These are phyloP conservation scores for Astrephomene gubernaculifera DNA, from an alignment of 139 green algal species.

Conservation along the genomic window DNA sequence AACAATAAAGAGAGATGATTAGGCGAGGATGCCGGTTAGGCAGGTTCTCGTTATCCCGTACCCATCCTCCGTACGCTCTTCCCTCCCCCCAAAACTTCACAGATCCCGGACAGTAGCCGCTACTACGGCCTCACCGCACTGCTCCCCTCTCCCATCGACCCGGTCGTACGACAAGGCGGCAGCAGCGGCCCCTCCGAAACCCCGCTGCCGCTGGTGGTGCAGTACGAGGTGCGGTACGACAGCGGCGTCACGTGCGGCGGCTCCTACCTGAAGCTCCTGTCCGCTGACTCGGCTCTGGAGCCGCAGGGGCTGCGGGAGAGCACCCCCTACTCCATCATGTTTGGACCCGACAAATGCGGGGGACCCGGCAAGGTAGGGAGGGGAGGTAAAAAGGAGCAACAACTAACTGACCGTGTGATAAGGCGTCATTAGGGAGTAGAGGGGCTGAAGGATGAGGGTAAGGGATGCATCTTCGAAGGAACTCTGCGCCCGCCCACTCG, in stretches of 20 bases:
- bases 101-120: constrained; percentile 81
- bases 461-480: not conserved
- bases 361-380: constrained; percentile 15
- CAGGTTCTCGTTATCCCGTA: not conserved
- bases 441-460: not conserved
- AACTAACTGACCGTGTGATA: too few species aligned
- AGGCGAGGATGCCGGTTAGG: not conserved
- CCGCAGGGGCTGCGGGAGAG: constrained; percentile 26
- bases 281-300: not conserved
- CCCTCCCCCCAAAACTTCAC: not conserved
- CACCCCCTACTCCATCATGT: constrained; percentile 93
- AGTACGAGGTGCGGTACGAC: constrained; percentile 90
- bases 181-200: constrained; percentile 29
- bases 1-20: not conserved
- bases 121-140: constrained; percentile 83
- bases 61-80: not conserved
- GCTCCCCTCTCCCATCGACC: constrained; percentile 68
- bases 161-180: too few species aligned
- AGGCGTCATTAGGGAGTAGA: not conserved
- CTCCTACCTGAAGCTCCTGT: constrained; percentile 95
- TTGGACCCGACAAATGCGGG: constrained; percentile 94
- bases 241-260: constrained; percentile 83
- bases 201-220: constrained; percentile 71
- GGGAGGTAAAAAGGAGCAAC: not conserved
- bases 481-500: not conserved